Evolutionary conservation across 2,329 filamentous ascomycete genomes (phyloP).

Genomic region (Colletotrichum karsti): DNA sequence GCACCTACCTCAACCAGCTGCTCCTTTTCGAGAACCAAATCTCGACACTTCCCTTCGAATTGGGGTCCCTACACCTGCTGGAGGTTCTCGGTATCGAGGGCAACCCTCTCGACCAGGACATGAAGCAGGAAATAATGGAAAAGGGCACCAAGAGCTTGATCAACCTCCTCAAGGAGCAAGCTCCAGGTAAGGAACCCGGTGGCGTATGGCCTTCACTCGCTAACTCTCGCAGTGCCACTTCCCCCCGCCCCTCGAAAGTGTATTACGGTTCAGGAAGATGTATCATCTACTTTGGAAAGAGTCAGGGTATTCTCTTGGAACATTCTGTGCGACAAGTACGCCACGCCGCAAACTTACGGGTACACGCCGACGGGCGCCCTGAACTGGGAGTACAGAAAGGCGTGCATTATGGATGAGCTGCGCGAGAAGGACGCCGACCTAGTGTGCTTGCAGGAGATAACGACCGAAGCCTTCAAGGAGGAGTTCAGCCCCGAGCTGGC

Average conservation of each 20-base stretch:
- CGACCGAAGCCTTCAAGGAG: conserved; percentile 89
- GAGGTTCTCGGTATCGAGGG: conserved; percentile 93
- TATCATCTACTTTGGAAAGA: conserved; percentile 67
- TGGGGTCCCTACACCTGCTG: conserved; percentile 88
- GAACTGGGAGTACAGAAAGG: conserved; percentile 86
- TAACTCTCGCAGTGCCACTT: conserved; percentile 69
- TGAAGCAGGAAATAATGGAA: conserved; percentile 86
- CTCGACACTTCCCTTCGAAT: conserved; percentile 80
- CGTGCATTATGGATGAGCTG: conserved; percentile 85
- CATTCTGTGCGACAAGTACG: conserved; percentile 93
- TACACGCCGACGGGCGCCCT: conserved; percentile 87
- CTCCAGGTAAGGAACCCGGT: conserved; percentile 75
- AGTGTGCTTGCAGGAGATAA: conserved; percentile 92
- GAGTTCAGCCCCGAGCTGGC: conserved; percentile 90
- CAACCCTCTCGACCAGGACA: conserved; percentile 80
- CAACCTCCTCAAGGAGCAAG: conserved; percentile 82
- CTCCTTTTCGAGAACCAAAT: conserved; percentile 92
- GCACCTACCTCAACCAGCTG: conserved; percentile 87
- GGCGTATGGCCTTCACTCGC: conserved; percentile 6
- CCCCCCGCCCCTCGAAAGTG: conserved; percentile 81
- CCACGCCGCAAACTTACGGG: conserved; percentile 84
- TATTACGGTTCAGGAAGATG: conserved; percentile 79
- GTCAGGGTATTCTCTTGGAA: conserved; percentile 94
- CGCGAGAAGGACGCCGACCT: conserved; percentile 84
- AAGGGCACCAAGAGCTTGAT: conserved; percentile 89